Evolutionary conservation across 2,329 filamentous ascomycete genomes (phyloP).

Genomic region (Pseudomassariella vexata): DNA sequence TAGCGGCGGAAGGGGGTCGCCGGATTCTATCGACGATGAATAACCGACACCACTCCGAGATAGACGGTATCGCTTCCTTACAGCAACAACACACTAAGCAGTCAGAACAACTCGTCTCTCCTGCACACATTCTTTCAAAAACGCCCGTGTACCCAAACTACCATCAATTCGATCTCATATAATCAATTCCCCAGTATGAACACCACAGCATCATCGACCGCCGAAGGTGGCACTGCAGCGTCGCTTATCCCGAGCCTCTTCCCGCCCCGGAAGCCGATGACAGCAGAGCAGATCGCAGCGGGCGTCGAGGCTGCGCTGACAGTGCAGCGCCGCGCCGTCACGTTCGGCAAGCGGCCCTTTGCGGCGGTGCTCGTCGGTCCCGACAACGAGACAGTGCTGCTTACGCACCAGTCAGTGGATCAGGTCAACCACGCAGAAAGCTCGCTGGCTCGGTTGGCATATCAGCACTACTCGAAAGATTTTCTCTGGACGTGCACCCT

Average conservation of each 20-base stretch:
- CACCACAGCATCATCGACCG: too few relatives aligned
- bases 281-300: constrained; percentile 29
- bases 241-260: constrained; percentile 23
- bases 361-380: constrained; percentile 41
- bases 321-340: constrained; percentile 36
- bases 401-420: constrained; percentile 43
- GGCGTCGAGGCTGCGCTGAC: constrained; percentile 31
- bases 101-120: too few relatives aligned
- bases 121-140: too few relatives aligned
- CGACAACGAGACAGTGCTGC: constrained; percentile 41
- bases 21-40: too few relatives aligned
- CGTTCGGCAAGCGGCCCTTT: constrained; percentile 42
- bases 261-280: constrained; percentile 28
- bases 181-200: too few relatives aligned
- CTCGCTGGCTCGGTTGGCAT: constrained; percentile 41
- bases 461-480: constrained; percentile 38
- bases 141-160: too few relatives aligned
- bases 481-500: constrained; percentile 44
- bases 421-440: constrained; percentile 49
- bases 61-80: too few relatives aligned
- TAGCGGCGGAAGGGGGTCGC: too few relatives aligned
- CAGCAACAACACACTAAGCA: too few relatives aligned
- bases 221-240: constrained; percentile 8
- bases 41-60: too few relatives aligned
- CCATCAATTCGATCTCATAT: too few relatives aligned